Percentiles rank a stretch among this genome's conserved stretches.
phyloP scores from a whole-genome alignment of 768 basidiomycete genomes.

The Gloeophyllum trabeum region DNA sequence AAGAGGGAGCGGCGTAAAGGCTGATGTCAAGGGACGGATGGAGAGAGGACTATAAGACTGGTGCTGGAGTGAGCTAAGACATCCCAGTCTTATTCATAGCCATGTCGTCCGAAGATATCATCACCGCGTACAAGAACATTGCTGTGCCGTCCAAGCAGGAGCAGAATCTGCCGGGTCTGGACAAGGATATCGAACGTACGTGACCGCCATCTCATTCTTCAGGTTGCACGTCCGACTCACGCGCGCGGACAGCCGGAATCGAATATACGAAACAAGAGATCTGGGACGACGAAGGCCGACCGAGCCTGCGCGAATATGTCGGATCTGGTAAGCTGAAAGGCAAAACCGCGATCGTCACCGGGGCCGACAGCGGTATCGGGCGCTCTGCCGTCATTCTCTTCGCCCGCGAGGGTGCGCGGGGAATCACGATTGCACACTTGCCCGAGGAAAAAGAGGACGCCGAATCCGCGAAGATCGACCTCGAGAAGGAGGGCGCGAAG shows the following conservation, averaged over 20 bases:
- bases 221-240: background rate
- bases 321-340: conserved; percentile 31
- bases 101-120: background rate
- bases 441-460: conserved; percentile 46
- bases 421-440: conserved; percentile 42
- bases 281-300: conserved; percentile 41
- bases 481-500: conserved; percentile 29
- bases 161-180: conserved; percentile 37
- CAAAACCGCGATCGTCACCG: conserved; percentile 13
- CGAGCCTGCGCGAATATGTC: conserved; percentile 37
- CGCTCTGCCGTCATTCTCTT: conserved; percentile 37
- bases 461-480: conserved; percentile 31
- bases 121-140: background rate
- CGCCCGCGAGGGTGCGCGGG: conserved; percentile 38
- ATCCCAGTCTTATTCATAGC: no score
- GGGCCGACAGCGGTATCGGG: conserved; percentile 36
- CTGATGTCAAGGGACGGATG: no score
- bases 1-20: no score
- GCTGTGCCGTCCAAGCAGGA: conserved; percentile 17
- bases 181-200: conserved; percentile 34
- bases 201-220: conserved; percentile 10
- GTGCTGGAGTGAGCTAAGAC: no score
- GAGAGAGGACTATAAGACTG: no score
- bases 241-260: conserved; percentile 15
- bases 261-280: conserved; percentile 30